Evolutionary conservation across 176 grass and related monocot genomes (phyloP), one percentile per base, ranked within the genome.

Genomic region (Zea mays): DNA sequence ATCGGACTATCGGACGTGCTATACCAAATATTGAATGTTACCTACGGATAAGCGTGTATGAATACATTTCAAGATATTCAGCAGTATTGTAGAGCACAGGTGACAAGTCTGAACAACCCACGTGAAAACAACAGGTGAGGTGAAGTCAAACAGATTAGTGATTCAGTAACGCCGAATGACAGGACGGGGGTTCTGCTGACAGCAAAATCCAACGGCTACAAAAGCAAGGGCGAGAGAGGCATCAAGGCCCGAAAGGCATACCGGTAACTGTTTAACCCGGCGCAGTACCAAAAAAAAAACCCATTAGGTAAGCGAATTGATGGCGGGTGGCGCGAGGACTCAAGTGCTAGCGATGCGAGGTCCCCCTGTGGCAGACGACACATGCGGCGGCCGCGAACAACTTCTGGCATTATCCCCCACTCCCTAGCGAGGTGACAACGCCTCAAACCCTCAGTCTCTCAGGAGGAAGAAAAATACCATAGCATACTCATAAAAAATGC

Each of bases 251-350:
- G 57, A 45, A n/a, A 58, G 8, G 21, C 67, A 37, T 11, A 62
- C 20, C 12, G 67, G 34, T 3, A 47, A 12, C 45, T 40, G 70
- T 55, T 16, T 12, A 39, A 37, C 50, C 71, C 61, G 35, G 36
- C 8, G 75, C 45, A 13, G 76, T 40, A 64, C 79, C 67, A 67
- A 60, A 8, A 41, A 44, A 21, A 60, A 8, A 41, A 44, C 21
- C 21, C 65, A 46, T 77, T 87, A 20, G 71, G 81, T 80, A n/a
- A 3, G 86, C 48, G 81, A 75, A 84, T 88, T 88, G 71, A 88
- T 88, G 76, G 81, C 65, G 56, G 11, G 20, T 27, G 27, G 27
- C 27, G 4, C 38, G 38, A 36, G 49, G 74, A 76, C 46, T 55
- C 15, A 19, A 56, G 17, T 1, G 52, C 7, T 17, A 50, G 77